Conservation (phyloP, 495 filamentous ascomycete genomes). For the Podospora fimiseda region DNA sequence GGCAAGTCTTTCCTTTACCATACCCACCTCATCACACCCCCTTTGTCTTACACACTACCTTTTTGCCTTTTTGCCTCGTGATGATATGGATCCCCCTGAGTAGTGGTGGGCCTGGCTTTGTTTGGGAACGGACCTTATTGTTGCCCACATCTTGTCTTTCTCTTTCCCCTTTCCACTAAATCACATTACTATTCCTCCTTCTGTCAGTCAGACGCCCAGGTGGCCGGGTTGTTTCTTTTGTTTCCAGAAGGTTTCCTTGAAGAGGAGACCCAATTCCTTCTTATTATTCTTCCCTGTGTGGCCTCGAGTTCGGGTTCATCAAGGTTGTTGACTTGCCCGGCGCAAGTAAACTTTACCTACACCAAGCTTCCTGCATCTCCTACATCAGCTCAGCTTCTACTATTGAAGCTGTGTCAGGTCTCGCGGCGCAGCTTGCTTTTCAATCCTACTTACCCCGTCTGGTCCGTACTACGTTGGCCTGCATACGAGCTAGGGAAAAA, state of each 20-base stretch:
- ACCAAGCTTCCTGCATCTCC: neutral
- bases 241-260: too few relatives aligned
- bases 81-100: slow-evolving; percentile 1
- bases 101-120: neutral
- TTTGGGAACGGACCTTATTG: slow-evolving; percentile 1
- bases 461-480: slow-evolving; percentile 14
- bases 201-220: slow-evolving; percentile 6
- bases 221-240: slow-evolving; percentile 7
- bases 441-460: slow-evolving; percentile 11
- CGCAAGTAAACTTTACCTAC: slow-evolving; percentile 22
- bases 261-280: neutral
- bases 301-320: slow-evolving; percentile 6
- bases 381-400: neutral
- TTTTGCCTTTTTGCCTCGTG: neutral
- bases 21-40: slow-evolving; percentile 1
- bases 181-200: slow-evolving; percentile 14
- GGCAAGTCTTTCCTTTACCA: slow-evolving; percentile 46
- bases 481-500: neutral
- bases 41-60: neutral
- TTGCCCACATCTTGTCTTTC: slow-evolving; percentile 1
- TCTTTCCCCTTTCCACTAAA: slow-evolving; percentile 14
- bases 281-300: slow-evolving; percentile 1
- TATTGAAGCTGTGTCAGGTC: slow-evolving; percentile 7
- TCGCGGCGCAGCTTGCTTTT: slow-evolving; percentile 19
- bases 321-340: slow-evolving; percentile 25